Conservation (phyloP, 495 filamentous ascomycete genomes). For the Trichoderma orchidacearum region DNA sequence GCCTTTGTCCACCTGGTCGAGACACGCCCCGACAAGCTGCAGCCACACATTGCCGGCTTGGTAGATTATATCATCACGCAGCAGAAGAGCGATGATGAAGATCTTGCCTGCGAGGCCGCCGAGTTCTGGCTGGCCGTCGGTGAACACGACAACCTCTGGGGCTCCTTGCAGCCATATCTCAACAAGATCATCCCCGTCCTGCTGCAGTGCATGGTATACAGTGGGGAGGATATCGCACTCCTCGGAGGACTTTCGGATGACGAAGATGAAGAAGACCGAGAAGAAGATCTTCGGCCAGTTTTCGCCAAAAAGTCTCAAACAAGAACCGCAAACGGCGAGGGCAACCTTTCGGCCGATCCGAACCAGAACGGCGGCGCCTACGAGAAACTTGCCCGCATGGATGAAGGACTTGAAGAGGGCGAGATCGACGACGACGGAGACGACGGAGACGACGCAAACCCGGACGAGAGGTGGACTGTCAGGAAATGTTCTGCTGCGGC, state of each 20-base stretch:
- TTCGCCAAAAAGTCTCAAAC: slow-evolving; percentile 62
- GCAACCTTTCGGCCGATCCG: slow-evolving; percentile 35
- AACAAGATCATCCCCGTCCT: slow-evolving; percentile 80
- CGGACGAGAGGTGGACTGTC: slow-evolving; percentile 90
- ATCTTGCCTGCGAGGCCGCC: slow-evolving; percentile 85
- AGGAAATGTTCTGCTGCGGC: slow-evolving; percentile 96
- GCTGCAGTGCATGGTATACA: slow-evolving; percentile 91
- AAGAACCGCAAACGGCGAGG: slow-evolving; percentile 36
- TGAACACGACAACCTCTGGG: slow-evolving; percentile 67
- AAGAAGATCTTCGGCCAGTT: slow-evolving; percentile 82
- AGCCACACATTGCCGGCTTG: slow-evolving; percentile 76
- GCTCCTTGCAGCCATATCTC: slow-evolving; percentile 61
- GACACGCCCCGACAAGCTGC: slow-evolving; percentile 74
- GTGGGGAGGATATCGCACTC: slow-evolving; percentile 78
- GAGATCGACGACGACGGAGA: slow-evolving; percentile 72
- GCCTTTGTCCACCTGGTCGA: slow-evolving; percentile 89
- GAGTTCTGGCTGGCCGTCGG: slow-evolving; percentile 96
- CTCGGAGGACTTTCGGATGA: slow-evolving; percentile 76
- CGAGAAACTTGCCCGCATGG: slow-evolving; percentile 35
- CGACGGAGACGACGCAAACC: slow-evolving; percentile 59
- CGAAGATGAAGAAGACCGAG: slow-evolving; percentile 81
- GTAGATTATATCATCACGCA: slow-evolving; percentile 89
- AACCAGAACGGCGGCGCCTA: slow-evolving; percentile 33
- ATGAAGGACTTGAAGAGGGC: slow-evolving; percentile 77
- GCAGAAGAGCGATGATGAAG: slow-evolving; percentile 79